Base-by-base conservation (phyloP, 805 yeast species). In the Sungouiella blattae region DNA sequence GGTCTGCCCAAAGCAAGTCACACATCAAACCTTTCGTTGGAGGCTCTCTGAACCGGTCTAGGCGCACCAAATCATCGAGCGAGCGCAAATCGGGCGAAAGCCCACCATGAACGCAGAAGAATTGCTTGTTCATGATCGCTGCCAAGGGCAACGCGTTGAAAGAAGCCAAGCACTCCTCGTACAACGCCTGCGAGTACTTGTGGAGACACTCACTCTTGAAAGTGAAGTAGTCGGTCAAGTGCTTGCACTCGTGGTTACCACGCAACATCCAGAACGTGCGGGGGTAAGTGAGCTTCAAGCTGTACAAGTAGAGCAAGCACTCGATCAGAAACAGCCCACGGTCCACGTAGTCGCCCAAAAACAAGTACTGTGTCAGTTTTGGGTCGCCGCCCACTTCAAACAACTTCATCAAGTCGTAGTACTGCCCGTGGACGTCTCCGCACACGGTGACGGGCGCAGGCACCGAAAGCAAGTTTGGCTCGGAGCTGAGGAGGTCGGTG, bases 381-480 rank as follows among this genome's bases (percentile, higher is more conserved):
- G 97, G 96, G 53, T 83, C 80, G 2, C 98, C 98, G 26, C 96
- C 95, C 12, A 88, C 91, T 56, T 91, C 97, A 53, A 91, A 86
- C 28, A 91, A 65, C 60, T 89, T 88, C 77, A 89, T 71, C 48
- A 91, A 69, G 59, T 91, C 98, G 58, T 75, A 89, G 58, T 77
- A 87, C 59, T 91, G 98, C 12, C 98, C 98, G 60, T 91, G 98
- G n/a, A 89, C 75, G 61, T 91, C 98, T 37, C 98, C 98, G 64
- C 97, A 88, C 3, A 91, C 88, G 0, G 96, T 89, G 2, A 91
- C 86, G 1, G 98, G 98, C 0, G 96, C 94, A 3, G 88, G 89
- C 2, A 93, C 83, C 13, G 72, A 71, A 33, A 91, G 64, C 48
- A 91, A 55, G 50, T 85, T 91, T 5, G 96, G 94, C 53, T 91